These are phyloP conservation scores for Allium cepa DNA, from an alignment of 106 monocot species.

Conservation along the genomic window DNA sequence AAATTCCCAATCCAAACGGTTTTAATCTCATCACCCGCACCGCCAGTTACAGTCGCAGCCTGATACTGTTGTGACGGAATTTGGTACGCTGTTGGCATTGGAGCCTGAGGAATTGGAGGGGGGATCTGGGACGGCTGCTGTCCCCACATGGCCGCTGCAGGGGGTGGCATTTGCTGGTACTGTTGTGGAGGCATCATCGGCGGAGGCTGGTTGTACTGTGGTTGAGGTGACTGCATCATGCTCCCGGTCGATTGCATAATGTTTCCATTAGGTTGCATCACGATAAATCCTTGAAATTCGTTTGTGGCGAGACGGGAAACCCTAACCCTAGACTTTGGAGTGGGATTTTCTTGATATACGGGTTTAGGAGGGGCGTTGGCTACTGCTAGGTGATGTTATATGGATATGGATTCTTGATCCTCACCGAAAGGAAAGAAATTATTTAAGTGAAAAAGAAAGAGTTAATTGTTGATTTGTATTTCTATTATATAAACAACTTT, in stretches of 20 bases:
- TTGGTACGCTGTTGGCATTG: neutral
- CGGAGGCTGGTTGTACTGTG: slow-evolving; percentile 1
- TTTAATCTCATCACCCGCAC: slow-evolving; percentile 48
- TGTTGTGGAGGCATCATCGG: slow-evolving; percentile 28
- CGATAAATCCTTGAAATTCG: too few species aligned
- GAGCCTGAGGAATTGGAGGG: slow-evolving; percentile 1
- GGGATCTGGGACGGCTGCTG: slow-evolving; percentile 3
- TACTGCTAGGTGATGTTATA: too few species aligned
- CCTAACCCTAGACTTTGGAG: too few species aligned
- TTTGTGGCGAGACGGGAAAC: too few species aligned
- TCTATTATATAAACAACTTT: too few species aligned
- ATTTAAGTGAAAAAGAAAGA: too few species aligned
- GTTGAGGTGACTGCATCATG: slow-evolving; percentile 38
- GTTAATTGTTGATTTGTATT: too few species aligned
- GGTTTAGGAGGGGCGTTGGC: too few species aligned
- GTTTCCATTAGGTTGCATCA: neutral
- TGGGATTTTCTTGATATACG: too few species aligned
- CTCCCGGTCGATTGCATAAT: slow-evolving; percentile 51
- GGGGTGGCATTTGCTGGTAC: slow-evolving; percentile 20
- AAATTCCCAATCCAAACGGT: slow-evolving; percentile 88
- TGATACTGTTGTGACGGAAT: slow-evolving; percentile 6
- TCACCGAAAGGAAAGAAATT: too few species aligned
- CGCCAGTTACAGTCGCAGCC: slow-evolving; percentile 1
- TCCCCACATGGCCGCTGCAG: slow-evolving; percentile 12
- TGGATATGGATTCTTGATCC: too few species aligned